Evolutionary conservation across 768 basidiomycete species (phyloP), one percentile per base, ranked within the genome.

Genomic region (Boletus rex-veris): DNA sequence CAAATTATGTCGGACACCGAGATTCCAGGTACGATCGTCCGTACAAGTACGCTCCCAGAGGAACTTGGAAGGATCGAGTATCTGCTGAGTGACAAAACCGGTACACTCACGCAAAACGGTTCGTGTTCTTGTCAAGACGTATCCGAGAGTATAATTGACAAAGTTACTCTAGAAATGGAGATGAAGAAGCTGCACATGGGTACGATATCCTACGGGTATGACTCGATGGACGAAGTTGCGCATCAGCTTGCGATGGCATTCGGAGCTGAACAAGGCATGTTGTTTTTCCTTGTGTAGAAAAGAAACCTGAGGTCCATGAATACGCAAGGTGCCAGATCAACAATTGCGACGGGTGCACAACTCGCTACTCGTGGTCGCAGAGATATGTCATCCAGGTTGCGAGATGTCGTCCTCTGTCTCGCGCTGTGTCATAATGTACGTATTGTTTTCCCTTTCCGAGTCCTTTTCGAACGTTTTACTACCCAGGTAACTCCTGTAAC

Each of bases 161-260:
- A 26, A 5, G 16, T 35, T 30, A 5, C 28, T 12, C 19, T 69
- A 98, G 96, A 98, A 69, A 99, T 99, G 97, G 96, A 98, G 72
- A 90, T 98, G 89, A 94, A 88, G 77, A 99, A 97, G 69, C 76
- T 99, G 28, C 97, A 98, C 64, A 92, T 98, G 88, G 97, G 97
- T 5, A 99, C 97, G 2, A 92, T 98, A 82, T 95, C 92, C 0
- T 99, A 95, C 64, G 95, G 92, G 2, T 86, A 77, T 58, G 97
- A 99, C 63, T 88, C 97, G n/a, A 98, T 99, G 96, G 97, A 99
- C 63, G 97, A 99, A 67, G 92, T 98, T 21, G 82, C 87, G 2
- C 91, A 92, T 74, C 92, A 98, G 61, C 77, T 99, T n/a, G 82
- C 85, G 14, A 75, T 85, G 46, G 88, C 95, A 0, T 92, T 97